Evolutionary conservation across 2,329 filamentous ascomycete genomes (phyloP).

Genomic region (Sporothrix sp.): DNA sequence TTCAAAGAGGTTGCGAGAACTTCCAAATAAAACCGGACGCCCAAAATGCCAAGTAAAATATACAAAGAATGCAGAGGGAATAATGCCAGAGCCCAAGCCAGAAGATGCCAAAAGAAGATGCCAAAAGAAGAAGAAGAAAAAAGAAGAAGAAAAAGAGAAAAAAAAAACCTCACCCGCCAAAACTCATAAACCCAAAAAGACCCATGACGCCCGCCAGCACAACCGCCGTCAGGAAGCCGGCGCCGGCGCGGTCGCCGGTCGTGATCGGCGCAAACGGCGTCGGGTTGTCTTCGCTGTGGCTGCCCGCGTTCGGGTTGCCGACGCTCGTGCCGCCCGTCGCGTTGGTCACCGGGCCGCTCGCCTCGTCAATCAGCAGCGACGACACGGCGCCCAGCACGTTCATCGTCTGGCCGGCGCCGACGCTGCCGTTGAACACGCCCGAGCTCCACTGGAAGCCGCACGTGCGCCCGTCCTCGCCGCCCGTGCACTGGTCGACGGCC

Average conservation of each 20-base stretch:
- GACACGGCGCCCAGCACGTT: constrained; percentile 43
- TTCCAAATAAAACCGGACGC: too few species aligned
- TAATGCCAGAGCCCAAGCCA: too few species aligned
- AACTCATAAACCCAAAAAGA: constrained; percentile 28
- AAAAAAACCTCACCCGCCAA: constrained; percentile 10
- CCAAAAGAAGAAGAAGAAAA: neutral
- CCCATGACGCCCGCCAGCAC: constrained; percentile 32
- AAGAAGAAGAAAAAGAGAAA: neutral
- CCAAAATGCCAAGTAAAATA: neutral
- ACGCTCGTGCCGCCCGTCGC: constrained; percentile 40
- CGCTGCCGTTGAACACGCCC: constrained; percentile 37
- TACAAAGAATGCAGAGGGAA: neutral
- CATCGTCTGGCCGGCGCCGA: constrained; percentile 47
- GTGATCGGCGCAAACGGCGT: constrained; percentile 32
- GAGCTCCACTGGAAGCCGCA: constrained; percentile 47
- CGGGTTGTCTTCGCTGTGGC: constrained; percentile 22
- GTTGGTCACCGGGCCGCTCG: constrained; percentile 29
- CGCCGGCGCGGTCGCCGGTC: constrained; percentile 56
- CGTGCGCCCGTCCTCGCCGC: constrained; percentile 30
- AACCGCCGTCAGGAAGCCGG: constrained; percentile 52
- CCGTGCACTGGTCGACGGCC: constrained; percentile 40
- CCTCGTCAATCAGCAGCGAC: constrained; percentile 29
- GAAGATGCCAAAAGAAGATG: neutral
- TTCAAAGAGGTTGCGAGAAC: too few species aligned
- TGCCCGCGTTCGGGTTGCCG: constrained; percentile 38